Evolutionary conservation across 352 stramenopile species (phyloP), one percentile per base, ranked within the genome.

Genomic region (Phytophthora rubi): DNA sequence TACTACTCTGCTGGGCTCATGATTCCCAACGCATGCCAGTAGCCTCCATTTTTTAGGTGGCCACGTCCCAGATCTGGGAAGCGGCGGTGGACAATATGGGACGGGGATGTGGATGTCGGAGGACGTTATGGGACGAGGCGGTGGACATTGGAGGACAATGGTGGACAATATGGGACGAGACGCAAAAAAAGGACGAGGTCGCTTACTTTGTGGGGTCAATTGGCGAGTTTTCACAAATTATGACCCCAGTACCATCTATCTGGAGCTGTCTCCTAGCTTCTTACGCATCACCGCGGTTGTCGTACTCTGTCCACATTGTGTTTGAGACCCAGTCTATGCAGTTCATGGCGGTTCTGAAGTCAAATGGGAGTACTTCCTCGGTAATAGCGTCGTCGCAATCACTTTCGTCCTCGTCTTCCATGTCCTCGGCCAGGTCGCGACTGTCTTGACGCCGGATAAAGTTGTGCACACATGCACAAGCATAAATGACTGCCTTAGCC

Each of bases 271-370:
- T 37, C 33, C 10, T 10, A 13, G 4, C 33, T 10, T 10, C 10
- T 37, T 10, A 37, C 4, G 8, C 33, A 10, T 5, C 13, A 16
- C 15, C 6, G n/a, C 53, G 53, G 51, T 7, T 33, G 16, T 33
- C 42, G 44, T 69, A 69, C 33, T 69, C 53, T 1, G n/a, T 45
- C 53, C 53, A 53, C 62, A 69, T 69, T 0, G 45, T 32, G 6
- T 1, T 12, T 0, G 18, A 16, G 1, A 69, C 51, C 62, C 33
- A 47, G 4, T 69, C 62, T 0, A 53, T 10, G 53, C 53, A 63
- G 53, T 63, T 69, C 13, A 8, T 57, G 1, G 62, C 8, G 2
- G 32, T 47, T 10, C 33, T 44, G 21, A 69, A 69, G 32, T 58
- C 62, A 33, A 69, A 63, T 10, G 45, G 33, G 1, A 55, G 2